phyloP scores from a whole-genome alignment of 768 basidiomycete genomes.

The Mycena metata region DNA sequence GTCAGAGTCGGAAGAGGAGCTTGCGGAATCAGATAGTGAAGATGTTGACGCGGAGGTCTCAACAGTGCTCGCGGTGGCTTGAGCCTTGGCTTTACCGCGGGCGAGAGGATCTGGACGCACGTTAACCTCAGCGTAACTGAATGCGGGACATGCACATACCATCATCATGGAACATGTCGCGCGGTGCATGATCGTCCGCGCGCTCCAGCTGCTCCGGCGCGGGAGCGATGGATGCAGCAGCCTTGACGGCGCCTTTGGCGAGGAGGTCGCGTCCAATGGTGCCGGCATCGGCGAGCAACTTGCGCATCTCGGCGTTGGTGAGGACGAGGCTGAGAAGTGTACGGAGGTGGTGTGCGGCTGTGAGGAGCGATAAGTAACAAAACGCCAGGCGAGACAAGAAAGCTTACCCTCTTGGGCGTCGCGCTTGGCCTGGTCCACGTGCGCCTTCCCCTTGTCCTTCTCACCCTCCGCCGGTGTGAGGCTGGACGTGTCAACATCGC shows the following conservation, averaged over 20 bases:
- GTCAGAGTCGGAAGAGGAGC: constrained; percentile 16
- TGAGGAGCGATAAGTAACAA: background rate
- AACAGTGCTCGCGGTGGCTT: background rate
- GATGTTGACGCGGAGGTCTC: constrained; percentile 19
- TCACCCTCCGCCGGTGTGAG: constrained; percentile 45
- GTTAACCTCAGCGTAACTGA: constrained; percentile 4
- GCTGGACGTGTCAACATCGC: constrained; percentile 57
- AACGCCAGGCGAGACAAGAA: constrained; percentile 12
- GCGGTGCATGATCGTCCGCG: constrained; percentile 78
- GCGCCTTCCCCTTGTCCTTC: constrained; percentile 34
- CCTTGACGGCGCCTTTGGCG: constrained; percentile 78
- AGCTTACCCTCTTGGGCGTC: constrained; percentile 72
- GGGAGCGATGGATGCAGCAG: constrained; percentile 78
- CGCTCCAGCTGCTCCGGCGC: constrained; percentile 67
- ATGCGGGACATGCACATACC: constrained; percentile 45
- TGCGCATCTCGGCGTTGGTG: constrained; percentile 94
- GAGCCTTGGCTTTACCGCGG: constrained; percentile 30
- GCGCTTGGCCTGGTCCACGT: constrained; percentile 48
- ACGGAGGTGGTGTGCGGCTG: constrained; percentile 88
- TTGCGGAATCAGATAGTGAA: constrained; percentile 11
- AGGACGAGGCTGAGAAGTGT: constrained; percentile 88
- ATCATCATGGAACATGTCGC: constrained; percentile 73
- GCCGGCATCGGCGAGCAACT: constrained; percentile 85
- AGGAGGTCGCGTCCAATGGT: constrained; percentile 88
- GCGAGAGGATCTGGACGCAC: constrained; percentile 49